Conservation (phyloP, 2,329 filamentous ascomycete species). For the Trichoderma koningii region DNA sequence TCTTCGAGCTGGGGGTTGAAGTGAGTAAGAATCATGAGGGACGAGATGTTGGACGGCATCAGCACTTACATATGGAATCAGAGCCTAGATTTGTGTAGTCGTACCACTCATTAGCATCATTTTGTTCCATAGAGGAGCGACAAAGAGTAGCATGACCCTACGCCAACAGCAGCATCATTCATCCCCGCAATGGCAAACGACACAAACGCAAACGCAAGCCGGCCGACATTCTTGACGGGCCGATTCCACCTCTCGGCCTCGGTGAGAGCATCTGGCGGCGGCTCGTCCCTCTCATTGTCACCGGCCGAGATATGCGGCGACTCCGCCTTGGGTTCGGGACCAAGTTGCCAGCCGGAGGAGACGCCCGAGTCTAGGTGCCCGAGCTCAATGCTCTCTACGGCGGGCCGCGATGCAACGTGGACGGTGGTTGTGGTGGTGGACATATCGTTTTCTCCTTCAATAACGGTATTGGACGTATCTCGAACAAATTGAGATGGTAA, state of each 20-base stretch:
- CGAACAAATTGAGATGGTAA: not conserved
- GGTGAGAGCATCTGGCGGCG: constrained; percentile 36
- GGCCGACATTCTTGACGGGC: constrained; percentile 39
- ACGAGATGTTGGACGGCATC: not conserved
- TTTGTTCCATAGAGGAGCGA: not conserved
- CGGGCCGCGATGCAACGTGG: constrained; percentile 2
- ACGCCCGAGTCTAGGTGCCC: constrained; percentile 6
- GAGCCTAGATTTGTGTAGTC: constrained; percentile 27
- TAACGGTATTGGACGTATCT: not conserved
- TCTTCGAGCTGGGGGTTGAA: constrained; percentile 52
- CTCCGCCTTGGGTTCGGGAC: not conserved
- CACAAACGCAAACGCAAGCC: constrained; percentile 52
- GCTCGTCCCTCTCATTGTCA: constrained; percentile 1
- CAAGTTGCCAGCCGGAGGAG: constrained; percentile 10
- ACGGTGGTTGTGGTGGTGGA: not conserved
- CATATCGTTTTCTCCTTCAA: not conserved
- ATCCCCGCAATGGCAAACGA: constrained; percentile 62
- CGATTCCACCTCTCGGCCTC: constrained; percentile 43
- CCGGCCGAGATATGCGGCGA: constrained; percentile 12
- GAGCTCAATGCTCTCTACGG: constrained; percentile 27
- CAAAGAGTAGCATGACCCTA: constrained; percentile 33
- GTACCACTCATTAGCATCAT: not conserved
- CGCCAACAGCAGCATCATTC: constrained; percentile 64
- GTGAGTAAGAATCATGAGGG: not conserved
- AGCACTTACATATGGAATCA: constrained; percentile 43